Evolutionary conservation across 2,329 filamentous ascomycete genomes (phyloP).

Genomic region (Colletotrichum liaoningense): DNA sequence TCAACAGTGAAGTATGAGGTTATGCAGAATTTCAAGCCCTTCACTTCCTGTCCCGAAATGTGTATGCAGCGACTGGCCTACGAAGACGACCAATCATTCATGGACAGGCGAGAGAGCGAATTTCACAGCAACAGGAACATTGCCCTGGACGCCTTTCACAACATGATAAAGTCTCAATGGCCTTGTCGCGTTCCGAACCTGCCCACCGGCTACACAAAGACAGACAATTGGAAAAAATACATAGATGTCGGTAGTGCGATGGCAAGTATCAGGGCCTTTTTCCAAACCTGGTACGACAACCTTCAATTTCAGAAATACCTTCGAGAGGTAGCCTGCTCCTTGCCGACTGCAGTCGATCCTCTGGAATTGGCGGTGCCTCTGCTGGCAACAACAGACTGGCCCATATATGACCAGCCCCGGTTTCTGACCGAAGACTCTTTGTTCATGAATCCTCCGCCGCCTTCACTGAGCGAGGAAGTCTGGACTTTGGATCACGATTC

Average conservation of each 20-base stretch:
- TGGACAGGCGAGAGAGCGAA: neutral
- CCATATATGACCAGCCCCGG: neutral
- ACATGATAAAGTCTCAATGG: neutral
- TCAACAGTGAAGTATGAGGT: neutral
- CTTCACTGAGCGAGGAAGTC: neutral
- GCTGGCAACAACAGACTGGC: neutral
- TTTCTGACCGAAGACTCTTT: neutral
- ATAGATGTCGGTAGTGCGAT: neutral
- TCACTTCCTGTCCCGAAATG: neutral
- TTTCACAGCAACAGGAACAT: neutral
- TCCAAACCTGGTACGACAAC: constrained; percentile 42
- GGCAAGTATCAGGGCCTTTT: neutral
- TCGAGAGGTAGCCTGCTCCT: neutral
- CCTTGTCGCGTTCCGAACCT: neutral
- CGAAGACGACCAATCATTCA: neutral
- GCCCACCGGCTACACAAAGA: neutral
- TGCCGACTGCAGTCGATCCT: neutral
- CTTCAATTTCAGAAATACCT: constrained; percentile 41
- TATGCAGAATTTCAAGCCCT: neutral
- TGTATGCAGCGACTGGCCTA: neutral
- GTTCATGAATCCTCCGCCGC: neutral
- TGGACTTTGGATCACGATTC: neutral
- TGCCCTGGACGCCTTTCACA: neutral
- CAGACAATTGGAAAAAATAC: neutral
- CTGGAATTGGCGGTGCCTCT: neutral